Percentiles rank a stretch among this genome's conserved stretches.
phyloP scores from a whole-genome alignment of 805 yeast genomes.

The Saturnispora galanensis region DNA sequence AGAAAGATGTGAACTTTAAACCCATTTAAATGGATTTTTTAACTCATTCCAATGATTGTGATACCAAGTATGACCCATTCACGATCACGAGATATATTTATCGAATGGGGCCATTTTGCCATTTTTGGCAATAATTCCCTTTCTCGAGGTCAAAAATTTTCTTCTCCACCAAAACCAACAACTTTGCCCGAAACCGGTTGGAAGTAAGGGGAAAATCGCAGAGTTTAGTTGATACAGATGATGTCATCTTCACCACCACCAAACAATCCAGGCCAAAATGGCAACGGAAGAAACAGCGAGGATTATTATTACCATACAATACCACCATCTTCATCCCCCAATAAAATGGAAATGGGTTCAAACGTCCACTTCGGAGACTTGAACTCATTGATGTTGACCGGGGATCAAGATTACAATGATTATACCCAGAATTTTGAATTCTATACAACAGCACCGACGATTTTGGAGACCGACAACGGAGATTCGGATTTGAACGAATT shows the following conservation, averaged over 20 bases:
- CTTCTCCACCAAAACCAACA: too few relatives aligned
- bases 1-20: too few relatives aligned
- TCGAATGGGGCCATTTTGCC: too few relatives aligned
- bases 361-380: neutral
- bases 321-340: conserved; percentile 17
- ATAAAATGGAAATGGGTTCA: neutral
- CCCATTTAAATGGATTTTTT: too few relatives aligned
- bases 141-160: neutral
- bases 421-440: neutral
- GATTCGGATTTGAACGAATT: conserved; percentile 19
- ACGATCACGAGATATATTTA: too few relatives aligned
- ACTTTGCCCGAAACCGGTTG: neutral
- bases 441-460: conserved; percentile 1
- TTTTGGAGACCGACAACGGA: conserved; percentile 1
- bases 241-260: conserved; percentile 30
- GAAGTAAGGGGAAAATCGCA: neutral
- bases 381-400: neutral
- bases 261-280: conserved; percentile 16
- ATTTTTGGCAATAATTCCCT: neutral
- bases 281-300: conserved; percentile 12
- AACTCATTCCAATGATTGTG: too few relatives aligned
- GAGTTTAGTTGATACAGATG: conserved; percentile 13
- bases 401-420: neutral
- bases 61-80: too few relatives aligned
- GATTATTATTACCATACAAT: conserved; percentile 14